Base-by-base conservation (phyloP, 768 basidiomycete species). In the Mycena polygramma region DNA sequence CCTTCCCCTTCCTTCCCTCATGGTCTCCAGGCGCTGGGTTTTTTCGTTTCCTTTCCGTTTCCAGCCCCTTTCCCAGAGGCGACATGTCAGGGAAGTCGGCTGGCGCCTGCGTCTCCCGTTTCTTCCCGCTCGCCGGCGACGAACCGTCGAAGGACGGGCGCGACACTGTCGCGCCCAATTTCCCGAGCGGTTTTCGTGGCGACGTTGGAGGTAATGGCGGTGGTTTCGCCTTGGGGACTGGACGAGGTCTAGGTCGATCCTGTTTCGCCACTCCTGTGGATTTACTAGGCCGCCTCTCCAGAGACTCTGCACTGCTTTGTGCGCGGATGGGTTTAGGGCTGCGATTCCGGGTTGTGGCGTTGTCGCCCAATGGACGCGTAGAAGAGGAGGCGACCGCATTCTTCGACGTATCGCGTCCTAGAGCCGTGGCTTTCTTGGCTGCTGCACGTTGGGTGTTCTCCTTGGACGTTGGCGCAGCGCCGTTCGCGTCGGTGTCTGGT, bases 301-400 rank as follows among this genome's bases (percentile, higher is more conserved):
- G n/a, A n/a, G n/a, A n/a, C n/a, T n/a, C 24, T 22, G 37, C 46
- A 7, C 22, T n/a, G 49, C 24, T 36, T 37, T 60, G 59, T 15
- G 43, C 20, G 2, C 26, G n/a, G 11, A 20, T 14, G 41, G 39
- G 51, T 2, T 60, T 59, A 1, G 60, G 35, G 60, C 39, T 51
- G 22, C 41, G 52, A 46, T 61, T 46, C 7, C 68, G 68, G 11
- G 49, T 61, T 10, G 68, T 9, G 17, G 35, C 54, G 14, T 70
- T 69, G 46, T 73, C 72, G 60, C 68, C 55, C 45, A 69, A 39
- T 20, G 68, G 72, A 66, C 63, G 71, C 59, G 67, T 67, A 36
- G 68, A 62, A 4, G 60, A 49, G 15, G 69, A 66, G 5, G 64
- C 58, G 45, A 51, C 45, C 15, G 63, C 63, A 48, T 66, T 73